These are phyloP conservation scores for Mucor lusitanicus DNA, from an alignment of 371 early-diverging fungal genomes.

Conservation along the genomic window DNA sequence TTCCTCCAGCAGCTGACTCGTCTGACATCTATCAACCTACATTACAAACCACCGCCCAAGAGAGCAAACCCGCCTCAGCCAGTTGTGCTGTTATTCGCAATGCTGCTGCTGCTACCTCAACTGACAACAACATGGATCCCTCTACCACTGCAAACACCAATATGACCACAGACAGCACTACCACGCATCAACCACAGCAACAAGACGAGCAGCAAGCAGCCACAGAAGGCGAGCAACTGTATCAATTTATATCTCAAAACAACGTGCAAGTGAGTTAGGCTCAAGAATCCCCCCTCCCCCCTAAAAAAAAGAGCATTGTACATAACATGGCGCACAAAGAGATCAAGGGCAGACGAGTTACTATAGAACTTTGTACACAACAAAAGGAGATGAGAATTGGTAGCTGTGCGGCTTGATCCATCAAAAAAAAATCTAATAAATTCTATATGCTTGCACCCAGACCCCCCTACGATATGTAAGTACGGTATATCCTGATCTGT, in stretches of 20 bases:
- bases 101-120: not conserved
- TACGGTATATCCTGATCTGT: not conserved
- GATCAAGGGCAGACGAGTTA: not conserved
- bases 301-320: not conserved
- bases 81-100: not conserved
- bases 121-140: not conserved
- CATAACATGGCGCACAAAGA: not conserved
- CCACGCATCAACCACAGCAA: not conserved
- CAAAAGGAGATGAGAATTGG: not conserved
- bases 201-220: not conserved
- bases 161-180: not conserved
- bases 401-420: not conserved
- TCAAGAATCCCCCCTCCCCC: no score
- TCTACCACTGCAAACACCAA: not conserved
- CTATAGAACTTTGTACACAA: not conserved
- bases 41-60: not conserved
- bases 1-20: not conserved
- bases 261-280: not conserved
- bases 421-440: not conserved
- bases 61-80: not conserved
- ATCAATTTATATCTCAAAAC: not conserved
- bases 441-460: not conserved
- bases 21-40: not conserved
- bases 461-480: not conserved
- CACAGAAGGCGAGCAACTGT: not conserved